A percentile compares a stretch with the other conserved stretches of the same genome.
phyloP scores from a whole-genome alignment of 179 eudicot genomes.

The Amaranthus tricolor region DNA sequence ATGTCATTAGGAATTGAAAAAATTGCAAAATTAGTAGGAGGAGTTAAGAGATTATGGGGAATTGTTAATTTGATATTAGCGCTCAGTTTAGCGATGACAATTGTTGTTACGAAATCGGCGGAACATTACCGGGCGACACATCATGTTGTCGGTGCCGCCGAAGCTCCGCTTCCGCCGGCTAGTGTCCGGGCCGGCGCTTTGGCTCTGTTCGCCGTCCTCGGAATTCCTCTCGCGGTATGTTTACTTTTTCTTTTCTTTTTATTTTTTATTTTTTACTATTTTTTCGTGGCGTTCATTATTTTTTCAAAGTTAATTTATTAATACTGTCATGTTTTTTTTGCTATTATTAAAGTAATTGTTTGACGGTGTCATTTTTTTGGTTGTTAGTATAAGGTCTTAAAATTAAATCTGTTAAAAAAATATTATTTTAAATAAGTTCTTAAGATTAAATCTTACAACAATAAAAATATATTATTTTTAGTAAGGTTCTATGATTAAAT shows the following conservation, averaged over 20 bases:
- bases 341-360: too few relatives aligned
- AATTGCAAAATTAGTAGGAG: conserved; percentile 31
- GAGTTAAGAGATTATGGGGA: conserved; percentile 44
- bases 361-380: too few relatives aligned
- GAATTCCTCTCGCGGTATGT: conserved; percentile 71
- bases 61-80: conserved; percentile 27
- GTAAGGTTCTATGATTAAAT: too few relatives aligned
- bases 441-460: too few relatives aligned
- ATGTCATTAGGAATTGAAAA: conserved; percentile 32
- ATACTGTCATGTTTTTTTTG: neutral
- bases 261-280: neutral
- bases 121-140: conserved; percentile 32
- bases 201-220: conserved; percentile 56
- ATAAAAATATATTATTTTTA: too few relatives aligned
- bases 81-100: conserved; percentile 42
- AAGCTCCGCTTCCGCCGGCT: conserved; percentile 21
- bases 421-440: too few relatives aligned
- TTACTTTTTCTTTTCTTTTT: neutral
- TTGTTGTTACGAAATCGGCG: conserved; percentile 57
- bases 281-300: neutral
- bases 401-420: neutral
- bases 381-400: too few relatives aligned
- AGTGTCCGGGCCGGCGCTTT: conserved; percentile 57
- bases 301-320: neutral
- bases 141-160: neutral